A percentile compares a stretch with the other conserved stretches of the same genome.
Conservation (phyloP, 495 filamentous ascomycete genomes). For the Neurospora intermedia region DNA sequence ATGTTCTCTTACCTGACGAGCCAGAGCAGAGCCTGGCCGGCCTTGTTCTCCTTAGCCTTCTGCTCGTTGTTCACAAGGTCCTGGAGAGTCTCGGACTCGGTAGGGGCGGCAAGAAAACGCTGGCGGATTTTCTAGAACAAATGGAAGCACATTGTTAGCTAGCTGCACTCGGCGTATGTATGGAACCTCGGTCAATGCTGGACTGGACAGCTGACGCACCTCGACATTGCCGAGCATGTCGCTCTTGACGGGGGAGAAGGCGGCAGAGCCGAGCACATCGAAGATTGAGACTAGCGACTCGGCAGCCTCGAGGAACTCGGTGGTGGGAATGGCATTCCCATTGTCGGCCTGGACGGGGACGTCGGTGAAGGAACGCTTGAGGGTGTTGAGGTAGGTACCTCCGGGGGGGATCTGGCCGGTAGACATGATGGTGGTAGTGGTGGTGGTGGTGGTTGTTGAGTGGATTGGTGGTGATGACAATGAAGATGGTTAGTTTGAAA, state of each 20-base stretch:
- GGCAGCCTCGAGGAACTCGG: constrained; percentile 83
- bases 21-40: constrained; percentile 86
- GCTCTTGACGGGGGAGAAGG: constrained; percentile 78
- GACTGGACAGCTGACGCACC: constrained; percentile 36
- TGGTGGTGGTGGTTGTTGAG: background rate
- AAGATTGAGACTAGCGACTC: constrained; percentile 80
- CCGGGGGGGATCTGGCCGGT: constrained; percentile 42
- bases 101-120: constrained; percentile 64
- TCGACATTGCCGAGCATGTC: constrained; percentile 89
- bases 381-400: constrained; percentile 72
- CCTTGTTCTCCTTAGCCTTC: constrained; percentile 73
- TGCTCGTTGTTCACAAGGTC: constrained; percentile 75
- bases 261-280: constrained; percentile 69
- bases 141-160: constrained; percentile 2
- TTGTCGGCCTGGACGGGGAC: constrained; percentile 64
- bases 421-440: constrained; percentile 23
- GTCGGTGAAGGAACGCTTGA: constrained; percentile 70
- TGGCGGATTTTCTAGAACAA: constrained; percentile 73
- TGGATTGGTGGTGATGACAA: background rate
- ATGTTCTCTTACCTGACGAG: constrained; percentile 57
- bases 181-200: background rate
- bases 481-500: background rate
- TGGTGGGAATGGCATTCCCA: constrained; percentile 67
- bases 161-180: background rate
- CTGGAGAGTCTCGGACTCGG: constrained; percentile 70